Conservation (phyloP, 2,329 filamentous ascomycete genomes). For the Elsinoe batatas region DNA sequence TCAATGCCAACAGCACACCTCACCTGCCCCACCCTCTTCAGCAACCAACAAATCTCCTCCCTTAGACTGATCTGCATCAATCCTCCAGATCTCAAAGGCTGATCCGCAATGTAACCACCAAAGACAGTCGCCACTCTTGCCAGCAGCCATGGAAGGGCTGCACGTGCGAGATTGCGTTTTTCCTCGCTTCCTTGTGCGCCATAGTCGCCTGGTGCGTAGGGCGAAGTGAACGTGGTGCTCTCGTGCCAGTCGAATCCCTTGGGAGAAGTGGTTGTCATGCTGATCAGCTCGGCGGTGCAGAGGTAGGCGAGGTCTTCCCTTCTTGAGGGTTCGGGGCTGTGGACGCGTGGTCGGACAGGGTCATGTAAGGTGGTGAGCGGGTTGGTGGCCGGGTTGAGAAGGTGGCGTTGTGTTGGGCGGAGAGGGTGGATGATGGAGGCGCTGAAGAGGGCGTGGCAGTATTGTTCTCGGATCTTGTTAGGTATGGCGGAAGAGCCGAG, state of each 20-base stretch:
- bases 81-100: slow-evolving; percentile 79
- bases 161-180: slow-evolving; percentile 57
- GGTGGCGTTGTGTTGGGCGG: slow-evolving; percentile 43
- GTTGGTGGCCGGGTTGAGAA: slow-evolving; percentile 43
- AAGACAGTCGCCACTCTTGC: slow-evolving; percentile 70
- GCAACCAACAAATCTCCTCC: slow-evolving; percentile 64
- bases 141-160: slow-evolving; percentile 71
- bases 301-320: slow-evolving; percentile 68
- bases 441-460: slow-evolving; percentile 66
- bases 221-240: background rate
- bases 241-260: slow-evolving; percentile 1
- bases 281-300: slow-evolving; percentile 63
- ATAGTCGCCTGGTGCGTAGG: background rate
- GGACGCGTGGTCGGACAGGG: slow-evolving; percentile 61
- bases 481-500: slow-evolving; percentile 58
- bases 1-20: slow-evolving; percentile 62
- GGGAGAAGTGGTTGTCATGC: slow-evolving; percentile 21
- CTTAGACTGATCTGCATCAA: slow-evolving; percentile 76
- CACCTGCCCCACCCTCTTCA: slow-evolving; percentile 57
- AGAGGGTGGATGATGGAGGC: slow-evolving; percentile 69
- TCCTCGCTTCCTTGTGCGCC: slow-evolving; percentile 25
- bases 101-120: slow-evolving; percentile 81
- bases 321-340: slow-evolving; percentile 52
- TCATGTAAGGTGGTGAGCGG: slow-evolving; percentile 55
- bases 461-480: slow-evolving; percentile 57